phyloP scores from a whole-genome alignment of 768 basidiomycete species.

The Termitomyces titanicus region DNA sequence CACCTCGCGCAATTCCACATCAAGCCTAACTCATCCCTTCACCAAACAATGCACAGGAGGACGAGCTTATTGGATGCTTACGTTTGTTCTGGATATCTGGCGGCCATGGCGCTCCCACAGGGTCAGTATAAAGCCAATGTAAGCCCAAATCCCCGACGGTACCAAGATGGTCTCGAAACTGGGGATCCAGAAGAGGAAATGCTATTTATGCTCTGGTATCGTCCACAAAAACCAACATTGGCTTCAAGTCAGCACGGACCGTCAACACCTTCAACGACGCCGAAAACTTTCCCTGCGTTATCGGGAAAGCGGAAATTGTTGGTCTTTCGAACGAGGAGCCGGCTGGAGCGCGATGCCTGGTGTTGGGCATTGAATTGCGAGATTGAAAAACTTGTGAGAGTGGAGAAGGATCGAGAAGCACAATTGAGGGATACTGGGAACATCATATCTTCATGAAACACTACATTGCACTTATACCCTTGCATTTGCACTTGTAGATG shows the following conservation, averaged over 20 bases:
- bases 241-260: constrained; percentile 21
- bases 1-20: constrained; percentile 72
- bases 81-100: constrained; percentile 83
- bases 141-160: constrained; percentile 61
- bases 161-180: constrained; percentile 86
- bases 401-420: constrained; percentile 60
- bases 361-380: constrained; percentile 91
- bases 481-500: constrained; percentile 3
- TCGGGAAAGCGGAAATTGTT: constrained; percentile 56
- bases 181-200: constrained; percentile 87
- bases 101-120: constrained; percentile 58
- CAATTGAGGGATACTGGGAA: constrained; percentile 62
- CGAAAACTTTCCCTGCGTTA: constrained; percentile 41
- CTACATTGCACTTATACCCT: constrained; percentile 8
- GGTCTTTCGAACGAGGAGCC: constrained; percentile 73
- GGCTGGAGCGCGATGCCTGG: constrained; percentile 91
- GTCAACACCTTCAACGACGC: constrained; percentile 19
- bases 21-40: constrained; percentile 51
- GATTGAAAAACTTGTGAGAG: constrained; percentile 76
- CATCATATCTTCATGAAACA: constrained; percentile 33
- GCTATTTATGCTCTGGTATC: constrained; percentile 79
- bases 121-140: constrained; percentile 60
- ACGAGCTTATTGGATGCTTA: constrained; percentile 73
- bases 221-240: constrained; percentile 28
- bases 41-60: constrained; percentile 50